Evolutionary conservation across 1,284 basidiomycete species (phyloP).

Genomic region (Papiliotrema nemorosa): DNA sequence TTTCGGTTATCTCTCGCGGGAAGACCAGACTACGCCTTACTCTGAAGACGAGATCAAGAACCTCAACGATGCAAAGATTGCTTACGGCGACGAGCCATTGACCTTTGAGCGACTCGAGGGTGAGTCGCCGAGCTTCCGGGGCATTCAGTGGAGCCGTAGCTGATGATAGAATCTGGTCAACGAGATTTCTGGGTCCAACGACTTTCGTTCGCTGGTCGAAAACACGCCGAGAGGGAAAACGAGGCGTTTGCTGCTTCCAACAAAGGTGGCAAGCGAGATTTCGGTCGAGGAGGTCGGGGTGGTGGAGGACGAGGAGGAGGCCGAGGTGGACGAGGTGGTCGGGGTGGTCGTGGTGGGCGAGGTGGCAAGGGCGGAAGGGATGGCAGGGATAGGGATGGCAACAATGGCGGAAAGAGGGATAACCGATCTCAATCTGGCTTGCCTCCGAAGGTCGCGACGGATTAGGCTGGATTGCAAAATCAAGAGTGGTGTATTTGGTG

Average conservation of each 20-base stretch:
- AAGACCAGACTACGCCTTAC: conserved; percentile 43
- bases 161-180: conserved; percentile 57
- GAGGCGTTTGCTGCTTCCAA: conserved; percentile 56
- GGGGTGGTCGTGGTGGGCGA: conserved; percentile 37
- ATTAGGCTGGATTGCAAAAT: not conserved
- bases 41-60: conserved; percentile 51
- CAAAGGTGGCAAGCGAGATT: conserved; percentile 28
- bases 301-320: conserved; percentile 42
- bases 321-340: conserved; percentile 33
- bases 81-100: conserved; percentile 47
- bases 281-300: conserved; percentile 36
- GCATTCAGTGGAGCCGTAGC: not conserved
- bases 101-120: conserved; percentile 40
- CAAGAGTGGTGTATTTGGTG: not conserved
- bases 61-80: conserved; percentile 49
- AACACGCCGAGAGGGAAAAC: conserved; percentile 64
- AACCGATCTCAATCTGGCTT: not conserved
- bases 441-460: conserved; percentile 5
- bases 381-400: conserved; percentile 12
- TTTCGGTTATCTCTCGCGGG: conserved; percentile 49
- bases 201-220: conserved; percentile 57
- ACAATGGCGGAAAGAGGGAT: conserved; percentile 1
- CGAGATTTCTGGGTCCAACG: conserved; percentile 74
- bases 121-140: conserved; percentile 17
- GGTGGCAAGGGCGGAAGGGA: conserved; percentile 17